Percentiles rank a stretch among this genome's conserved stretches.
phyloP scores from a whole-genome alignment of 2,329 filamentous ascomycete species.

The Fusarium stilboides region DNA sequence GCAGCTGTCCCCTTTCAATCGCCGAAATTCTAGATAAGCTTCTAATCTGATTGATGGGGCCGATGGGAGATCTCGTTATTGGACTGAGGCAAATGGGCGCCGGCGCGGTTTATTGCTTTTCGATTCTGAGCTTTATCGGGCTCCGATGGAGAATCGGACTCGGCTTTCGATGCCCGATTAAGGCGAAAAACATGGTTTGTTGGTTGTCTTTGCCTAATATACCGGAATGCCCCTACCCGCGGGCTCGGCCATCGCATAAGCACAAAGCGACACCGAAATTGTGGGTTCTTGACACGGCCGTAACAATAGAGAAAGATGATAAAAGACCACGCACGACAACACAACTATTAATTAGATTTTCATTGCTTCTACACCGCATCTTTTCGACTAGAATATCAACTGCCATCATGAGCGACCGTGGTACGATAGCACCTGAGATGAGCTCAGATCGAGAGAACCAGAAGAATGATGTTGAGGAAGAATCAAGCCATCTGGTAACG shows the following conservation, averaged over 20 bases:
- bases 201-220: no score
- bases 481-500: background rate
- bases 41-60: no score
- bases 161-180: no score
- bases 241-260: background rate
- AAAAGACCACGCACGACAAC: background rate
- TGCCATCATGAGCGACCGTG: background rate
- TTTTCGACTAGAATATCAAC: background rate
- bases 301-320: background rate
- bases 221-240: no score
- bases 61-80: no score
- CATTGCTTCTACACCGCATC: background rate
- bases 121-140: no score
- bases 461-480: background rate
- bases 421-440: background rate
- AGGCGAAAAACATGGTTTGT: no score
- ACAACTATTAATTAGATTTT: background rate
- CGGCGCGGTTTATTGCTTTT: no score
- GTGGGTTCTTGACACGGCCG: background rate
- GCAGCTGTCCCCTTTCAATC: no score
- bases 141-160: no score
- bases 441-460: background rate
- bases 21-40: no score
- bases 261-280: constrained; percentile 1
- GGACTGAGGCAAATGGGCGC: no score